Evolutionary conservation across 352 stramenopile genomes (phyloP), one percentile per base, ranked within the genome.

Genomic region (Pythium aristosporum): DNA sequence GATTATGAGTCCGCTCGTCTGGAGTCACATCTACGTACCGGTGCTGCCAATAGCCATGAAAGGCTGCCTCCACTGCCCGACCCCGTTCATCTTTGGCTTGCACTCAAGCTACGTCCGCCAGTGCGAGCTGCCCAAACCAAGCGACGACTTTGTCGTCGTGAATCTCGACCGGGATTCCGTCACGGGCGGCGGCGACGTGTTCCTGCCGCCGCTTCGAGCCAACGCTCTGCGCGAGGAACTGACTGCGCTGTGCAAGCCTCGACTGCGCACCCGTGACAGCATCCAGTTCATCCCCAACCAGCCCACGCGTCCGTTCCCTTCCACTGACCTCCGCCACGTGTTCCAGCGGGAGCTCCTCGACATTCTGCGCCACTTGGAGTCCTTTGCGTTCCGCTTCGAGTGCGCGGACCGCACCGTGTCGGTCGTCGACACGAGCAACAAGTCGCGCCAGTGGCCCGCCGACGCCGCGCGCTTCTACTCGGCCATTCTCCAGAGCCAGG

Each of bases 21-120:
- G 88, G 87, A 85, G 79, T 63, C 87, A 94, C 68, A 68, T 92
- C 21, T 96, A 89, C 61, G 83, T 84, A 0, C 87, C 83, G 0
- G 70, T 95, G 20, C 58, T 95, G 1, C 85, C 87, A 1, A 48
- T 83, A 13, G 59, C 68, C 2, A 76, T 94, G 44, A 78, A 86
- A 65, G 81, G 72, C 3, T 91, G 77, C 47, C 62, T 94, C 5
- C 81, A 91, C 47, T 94, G 82, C 60, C 85, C 85, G 43, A 91
- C 82, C 3, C 82, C 82, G 9, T 94, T 90, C 58, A 79, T 94
- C 46, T 91, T 94, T 42, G 85, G 85, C 1, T 58, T 94, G 2
- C 85, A 92, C 61, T 73, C 75, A 9, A 81, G 73, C 23, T 92
- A 87, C 37, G 74, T 76, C 12, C 76, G 74, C 32, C 56, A 69